Conservation (phyloP, 305 asterid species). For the Solanum hybrid region DNA sequence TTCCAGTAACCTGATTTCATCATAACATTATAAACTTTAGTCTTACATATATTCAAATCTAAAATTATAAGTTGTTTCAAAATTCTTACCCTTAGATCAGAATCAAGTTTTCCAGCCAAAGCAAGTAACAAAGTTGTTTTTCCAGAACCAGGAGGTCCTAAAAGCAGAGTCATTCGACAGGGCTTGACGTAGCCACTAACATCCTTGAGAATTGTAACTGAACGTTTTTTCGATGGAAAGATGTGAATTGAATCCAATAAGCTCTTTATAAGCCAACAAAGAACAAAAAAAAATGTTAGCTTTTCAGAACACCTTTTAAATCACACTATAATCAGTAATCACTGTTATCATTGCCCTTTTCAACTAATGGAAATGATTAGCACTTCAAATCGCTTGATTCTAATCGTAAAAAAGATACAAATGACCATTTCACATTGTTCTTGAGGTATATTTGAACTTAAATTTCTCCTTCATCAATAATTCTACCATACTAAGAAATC, state of each 20-base stretch:
- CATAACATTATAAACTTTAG: not conserved
- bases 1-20: constrained; percentile 11
- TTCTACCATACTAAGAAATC: not conserved
- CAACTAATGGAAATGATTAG: not conserved
- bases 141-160: constrained; percentile 11
- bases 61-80: not conserved
- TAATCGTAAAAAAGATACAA: not conserved
- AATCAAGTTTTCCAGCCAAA: constrained; percentile 8
- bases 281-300: not conserved
- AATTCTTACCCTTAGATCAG: not conserved
- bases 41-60: not conserved
- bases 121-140: constrained; percentile 6
- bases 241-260: constrained; percentile 1
- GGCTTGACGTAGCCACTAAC: constrained; percentile 14
- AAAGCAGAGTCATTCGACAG: not conserved
- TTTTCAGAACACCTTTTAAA: not conserved
- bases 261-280: constrained; percentile 2
- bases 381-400: not conserved
- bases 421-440: not conserved
- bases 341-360: not conserved
- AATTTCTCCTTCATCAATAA: not conserved
- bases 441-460: not conserved
- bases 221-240: not conserved
- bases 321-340: no score
- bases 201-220: constrained; percentile 6